phyloP scores from a whole-genome alignment of 2,329 filamentous ascomycete species.

The Ascochyta koolunga region DNA sequence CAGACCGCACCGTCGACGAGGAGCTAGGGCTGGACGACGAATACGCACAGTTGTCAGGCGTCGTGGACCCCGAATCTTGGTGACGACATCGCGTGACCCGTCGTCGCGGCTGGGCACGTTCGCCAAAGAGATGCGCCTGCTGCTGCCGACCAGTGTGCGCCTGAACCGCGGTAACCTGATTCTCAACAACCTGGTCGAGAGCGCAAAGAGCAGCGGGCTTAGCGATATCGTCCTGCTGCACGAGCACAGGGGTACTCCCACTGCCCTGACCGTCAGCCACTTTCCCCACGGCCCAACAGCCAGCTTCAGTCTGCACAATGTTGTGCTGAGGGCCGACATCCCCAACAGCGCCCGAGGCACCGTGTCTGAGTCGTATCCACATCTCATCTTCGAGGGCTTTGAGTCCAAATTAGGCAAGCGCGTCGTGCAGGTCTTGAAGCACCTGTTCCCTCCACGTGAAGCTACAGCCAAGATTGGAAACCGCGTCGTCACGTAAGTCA shows the following conservation, averaged over 20 bases:
- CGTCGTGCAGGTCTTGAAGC: slow-evolving; percentile 88
- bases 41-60: slow-evolving; percentile 87
- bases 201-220: slow-evolving; percentile 78
- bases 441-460: slow-evolving; percentile 90
- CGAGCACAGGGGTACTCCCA: slow-evolving; percentile 91
- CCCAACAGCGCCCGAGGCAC: slow-evolving; percentile 86
- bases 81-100: slow-evolving; percentile 89
- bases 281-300: slow-evolving; percentile 87
- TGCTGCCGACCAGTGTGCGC: slow-evolving; percentile 84
- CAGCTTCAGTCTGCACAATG: slow-evolving; percentile 89
- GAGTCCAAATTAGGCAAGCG: slow-evolving; percentile 78
- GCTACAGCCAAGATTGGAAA: slow-evolving; percentile 79
- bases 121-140: slow-evolving; percentile 85
- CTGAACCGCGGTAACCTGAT: slow-evolving; percentile 92
- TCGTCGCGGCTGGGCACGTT: slow-evolving; percentile 86
- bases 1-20: slow-evolving; percentile 70
- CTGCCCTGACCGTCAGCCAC: slow-evolving; percentile 84
- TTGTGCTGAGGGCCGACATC: slow-evolving; percentile 90
- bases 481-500: slow-evolving; percentile 72
- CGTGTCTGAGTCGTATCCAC: slow-evolving; percentile 89
- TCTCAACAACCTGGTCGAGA: slow-evolving; percentile 81
- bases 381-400: slow-evolving; percentile 95
- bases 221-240: slow-evolving; percentile 78
- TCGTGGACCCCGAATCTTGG: slow-evolving; percentile 85
- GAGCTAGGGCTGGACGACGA: slow-evolving; percentile 83